phyloP scores from a whole-genome alignment of 1,284 basidiomycete genomes.

The Cutaneotrichosporon sp. region DNA sequence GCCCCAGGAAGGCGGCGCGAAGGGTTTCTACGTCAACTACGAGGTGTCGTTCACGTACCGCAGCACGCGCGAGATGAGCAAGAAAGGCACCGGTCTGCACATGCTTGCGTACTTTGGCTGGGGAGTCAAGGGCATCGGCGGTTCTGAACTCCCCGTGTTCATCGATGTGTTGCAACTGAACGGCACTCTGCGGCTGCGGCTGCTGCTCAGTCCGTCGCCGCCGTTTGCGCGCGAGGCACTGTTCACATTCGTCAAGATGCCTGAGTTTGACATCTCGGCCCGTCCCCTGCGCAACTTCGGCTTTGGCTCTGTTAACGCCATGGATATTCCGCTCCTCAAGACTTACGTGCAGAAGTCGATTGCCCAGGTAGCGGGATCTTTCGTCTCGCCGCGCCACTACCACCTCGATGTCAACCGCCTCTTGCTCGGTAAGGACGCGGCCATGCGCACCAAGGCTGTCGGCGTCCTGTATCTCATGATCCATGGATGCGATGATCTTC shows the following conservation, averaged over 20 bases:
- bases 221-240: slow-evolving; percentile 50
- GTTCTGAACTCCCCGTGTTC: slow-evolving; percentile 47
- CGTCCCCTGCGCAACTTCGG: slow-evolving; percentile 43
- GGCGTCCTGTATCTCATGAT: slow-evolving; percentile 51
- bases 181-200: slow-evolving; percentile 41
- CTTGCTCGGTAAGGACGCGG: slow-evolving; percentile 45
- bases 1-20: slow-evolving; percentile 31
- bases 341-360: slow-evolving; percentile 48
- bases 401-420: slow-evolving; percentile 52
- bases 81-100: slow-evolving; percentile 48
- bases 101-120: slow-evolving; percentile 50
- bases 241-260: slow-evolving; percentile 49
- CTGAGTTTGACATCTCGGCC: slow-evolving; percentile 52
- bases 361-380: slow-evolving; percentile 46
- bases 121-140: slow-evolving; percentile 50
- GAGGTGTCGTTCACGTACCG: slow-evolving; percentile 50
- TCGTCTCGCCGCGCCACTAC: slow-evolving; percentile 49
- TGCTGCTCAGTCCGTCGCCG: slow-evolving; percentile 50
- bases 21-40: slow-evolving; percentile 51
- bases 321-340: slow-evolving; percentile 51
- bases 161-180: slow-evolving; percentile 44
- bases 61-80: slow-evolving; percentile 27
- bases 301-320: slow-evolving; percentile 48
- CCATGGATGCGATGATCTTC: slow-evolving; percentile 44
- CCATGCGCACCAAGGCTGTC: slow-evolving; percentile 40